Evolutionary conservation across 78 protist species (phyloP).

Genomic region (Dictyostelium firmibasis): DNA sequence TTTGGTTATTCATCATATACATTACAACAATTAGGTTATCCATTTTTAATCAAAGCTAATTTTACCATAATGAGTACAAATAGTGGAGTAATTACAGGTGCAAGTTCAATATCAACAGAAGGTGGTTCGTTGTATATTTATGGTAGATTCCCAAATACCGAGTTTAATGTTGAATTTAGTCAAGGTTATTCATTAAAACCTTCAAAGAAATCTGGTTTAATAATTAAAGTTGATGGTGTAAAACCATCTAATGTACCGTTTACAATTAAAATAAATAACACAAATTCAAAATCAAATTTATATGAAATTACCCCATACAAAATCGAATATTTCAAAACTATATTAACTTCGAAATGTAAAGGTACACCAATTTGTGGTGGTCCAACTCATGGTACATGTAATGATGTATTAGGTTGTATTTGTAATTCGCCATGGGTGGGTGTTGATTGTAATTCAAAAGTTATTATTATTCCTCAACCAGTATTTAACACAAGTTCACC

Average conservation of each 20-base stretch:
- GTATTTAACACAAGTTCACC: neutral
- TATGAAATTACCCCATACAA: neutral
- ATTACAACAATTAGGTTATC: neutral
- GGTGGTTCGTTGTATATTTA: neutral
- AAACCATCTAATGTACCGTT: neutral
- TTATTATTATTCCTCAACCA: neutral
- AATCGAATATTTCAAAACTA: neutral
- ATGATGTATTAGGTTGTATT: neutral
- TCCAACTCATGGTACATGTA: neutral
- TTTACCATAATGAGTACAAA: neutral
- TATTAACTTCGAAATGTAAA: neutral
- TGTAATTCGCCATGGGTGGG: neutral
- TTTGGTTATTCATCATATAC: neutral
- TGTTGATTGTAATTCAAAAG: neutral
- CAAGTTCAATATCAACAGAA: neutral
- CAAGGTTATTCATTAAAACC: neutral
- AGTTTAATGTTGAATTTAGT: neutral
- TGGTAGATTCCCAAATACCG: neutral
- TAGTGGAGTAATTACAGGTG: neutral
- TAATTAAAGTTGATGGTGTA: neutral
- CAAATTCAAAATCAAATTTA: neutral
- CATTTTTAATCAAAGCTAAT: neutral
- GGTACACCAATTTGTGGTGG: neutral
- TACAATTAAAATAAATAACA: neutral
- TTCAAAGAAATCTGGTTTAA: neutral